Base-by-base conservation (phyloP, 345 rosid species). In the Moricandia arvensis region DNA sequence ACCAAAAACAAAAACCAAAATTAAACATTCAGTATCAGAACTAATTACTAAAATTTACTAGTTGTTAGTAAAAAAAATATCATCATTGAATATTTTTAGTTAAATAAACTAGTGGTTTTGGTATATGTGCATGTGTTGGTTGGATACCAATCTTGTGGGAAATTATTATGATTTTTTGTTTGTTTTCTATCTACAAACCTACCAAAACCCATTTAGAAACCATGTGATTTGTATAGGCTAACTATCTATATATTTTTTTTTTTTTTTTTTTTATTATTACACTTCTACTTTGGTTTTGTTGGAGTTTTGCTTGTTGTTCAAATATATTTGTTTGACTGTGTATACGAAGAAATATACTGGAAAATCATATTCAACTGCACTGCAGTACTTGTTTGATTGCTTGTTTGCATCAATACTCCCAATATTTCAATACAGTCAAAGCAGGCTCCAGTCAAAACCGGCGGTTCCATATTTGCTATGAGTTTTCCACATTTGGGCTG, bases 141-240 rank as follows among this genome's bases (percentile, higher is more conserved):
- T 61, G 69, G 30, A 78, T 62, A 38, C 64, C 15, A 61, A 59
- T 72, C 77, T 24, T 33, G 54, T 73, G 35, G 81, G 69, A 67
- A 71, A 72, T 38, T 64, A 60, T 49, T 60, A 45, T 17, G 55
- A 8, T 33, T 37, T 72, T 18, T 66, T 72, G 51, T 45, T 45
- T 45, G 3, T 49, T 49, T 59, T 51, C 49, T 16, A 53, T 72
- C 81, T 73, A 78, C 81, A 78, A 78, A 78, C 81, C 81, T 78
- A 78, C 74, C 81, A 76, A 67, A 49, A 27, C 38, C 5, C 58
- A 51, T 60, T 53, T 60, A 4, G 15, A 67, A 29, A 51, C 69
- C 81, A 78, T 78, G 81, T 78, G 81, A 73, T 67, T 72, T 67
- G 29, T 59, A 0, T 3, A 38, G 60, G 69, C 27, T 49, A 45